phyloP scores from a whole-genome alignment of 2,329 filamentous ascomycete species.

The Aspergillus sp. region DNA sequence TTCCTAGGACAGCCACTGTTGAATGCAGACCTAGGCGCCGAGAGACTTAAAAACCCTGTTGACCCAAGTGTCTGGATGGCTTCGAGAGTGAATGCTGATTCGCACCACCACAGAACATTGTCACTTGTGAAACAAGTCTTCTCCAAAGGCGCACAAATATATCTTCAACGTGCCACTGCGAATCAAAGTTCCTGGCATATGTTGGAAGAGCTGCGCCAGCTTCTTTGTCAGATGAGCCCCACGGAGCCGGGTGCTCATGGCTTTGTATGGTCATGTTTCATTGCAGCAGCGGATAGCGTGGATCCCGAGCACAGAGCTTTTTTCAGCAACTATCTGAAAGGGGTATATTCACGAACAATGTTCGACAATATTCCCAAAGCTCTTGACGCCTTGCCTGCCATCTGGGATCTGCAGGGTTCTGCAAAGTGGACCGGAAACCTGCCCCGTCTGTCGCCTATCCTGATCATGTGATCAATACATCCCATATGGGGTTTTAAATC shows the following conservation, averaged over 20 bases:
- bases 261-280: conserved; percentile 47
- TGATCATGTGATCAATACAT: conserved; percentile 16
- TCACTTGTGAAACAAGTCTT: conserved; percentile 16
- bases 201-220: conserved; percentile 35
- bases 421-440: conserved; percentile 22
- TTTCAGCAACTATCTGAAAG: conserved; percentile 33
- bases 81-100: neutral
- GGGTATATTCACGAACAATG: conserved; percentile 34
- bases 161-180: conserved; percentile 20
- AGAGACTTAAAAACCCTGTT: neutral
- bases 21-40: neutral
- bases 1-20: neutral
- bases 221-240: conserved; percentile 30
- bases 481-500: no score
- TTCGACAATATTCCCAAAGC: conserved; percentile 45
- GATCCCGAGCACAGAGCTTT: conserved; percentile 39
- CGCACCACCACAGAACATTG: neutral
- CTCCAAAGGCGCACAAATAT: conserved; percentile 27
- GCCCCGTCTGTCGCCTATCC: conserved; percentile 12
- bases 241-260: conserved; percentile 38
- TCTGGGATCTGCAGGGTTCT: conserved; percentile 32
- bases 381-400: conserved; percentile 33
- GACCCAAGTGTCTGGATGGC: conserved; percentile 4
- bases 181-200: conserved; percentile 18
- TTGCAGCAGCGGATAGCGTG: conserved; percentile 43